These are phyloP conservation scores for Acorus gramineus DNA, from an alignment of 106 monocot genomes.

Conservation along the genomic window DNA sequence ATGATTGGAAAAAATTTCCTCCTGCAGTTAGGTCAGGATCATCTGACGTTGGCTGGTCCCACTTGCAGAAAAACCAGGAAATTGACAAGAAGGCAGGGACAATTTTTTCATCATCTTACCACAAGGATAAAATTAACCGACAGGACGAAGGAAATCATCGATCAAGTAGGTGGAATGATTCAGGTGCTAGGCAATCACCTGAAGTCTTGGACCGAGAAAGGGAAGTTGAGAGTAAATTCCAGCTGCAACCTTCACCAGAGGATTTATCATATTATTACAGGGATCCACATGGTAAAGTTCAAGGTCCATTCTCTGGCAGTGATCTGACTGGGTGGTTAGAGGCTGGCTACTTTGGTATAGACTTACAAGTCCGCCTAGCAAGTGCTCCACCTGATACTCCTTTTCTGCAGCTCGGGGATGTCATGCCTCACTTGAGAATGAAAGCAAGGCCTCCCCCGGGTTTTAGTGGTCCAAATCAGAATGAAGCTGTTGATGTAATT, in stretches of 20 bases:
- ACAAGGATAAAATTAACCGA: constrained; percentile 16
- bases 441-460: constrained; percentile 87
- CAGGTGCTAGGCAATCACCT: constrained; percentile 23
- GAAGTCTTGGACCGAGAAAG: constrained; percentile 19
- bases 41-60: constrained; percentile 13
- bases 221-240: constrained; percentile 22
- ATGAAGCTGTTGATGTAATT: constrained; percentile 26
- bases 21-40: constrained; percentile 13
- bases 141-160: constrained; percentile 17
- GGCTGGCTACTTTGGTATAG: constrained; percentile 92
- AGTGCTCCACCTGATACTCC: constrained; percentile 56
- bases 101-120: constrained; percentile 12
- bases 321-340: constrained; percentile 97
- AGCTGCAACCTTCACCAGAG: constrained; percentile 49
- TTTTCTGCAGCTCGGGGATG: constrained; percentile 80
- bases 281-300: constrained; percentile 92
- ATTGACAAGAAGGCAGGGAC: constrained; percentile 10
- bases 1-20: constrained; percentile 20
- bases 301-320: constrained; percentile 90
- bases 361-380: constrained; percentile 68
- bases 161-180: constrained; percentile 17
- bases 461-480: constrained; percentile 42
- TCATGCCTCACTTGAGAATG: constrained; percentile 80
- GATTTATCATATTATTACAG: constrained; percentile 62
- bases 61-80: constrained; percentile 27